Evolutionary conservation across 768 basidiomycete species (phyloP).

Genomic region (Collybiopsis confluens): DNA sequence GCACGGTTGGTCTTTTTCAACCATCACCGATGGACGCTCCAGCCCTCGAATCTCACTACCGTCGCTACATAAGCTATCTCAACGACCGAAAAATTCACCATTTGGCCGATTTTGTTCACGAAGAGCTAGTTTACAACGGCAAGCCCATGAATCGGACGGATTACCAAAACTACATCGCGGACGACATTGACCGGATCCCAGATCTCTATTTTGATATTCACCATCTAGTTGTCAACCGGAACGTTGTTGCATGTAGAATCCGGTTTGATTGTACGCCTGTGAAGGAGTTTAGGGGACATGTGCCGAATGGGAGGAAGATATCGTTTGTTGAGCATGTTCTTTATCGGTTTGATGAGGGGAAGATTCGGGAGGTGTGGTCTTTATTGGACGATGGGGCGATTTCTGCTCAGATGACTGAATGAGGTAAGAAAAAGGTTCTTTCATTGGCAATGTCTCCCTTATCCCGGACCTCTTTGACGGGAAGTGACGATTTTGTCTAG

Average conservation of each 20-base stretch:
- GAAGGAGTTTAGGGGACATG: background rate
- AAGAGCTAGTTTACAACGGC: background rate
- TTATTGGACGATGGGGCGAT: constrained; percentile 2
- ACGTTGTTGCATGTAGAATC: background rate
- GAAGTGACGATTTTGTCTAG: too few relatives aligned
- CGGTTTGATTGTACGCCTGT: background rate
- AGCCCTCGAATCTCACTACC: background rate
- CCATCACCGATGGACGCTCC: background rate
- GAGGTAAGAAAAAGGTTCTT: background rate
- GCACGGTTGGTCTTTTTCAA: too few relatives aligned
- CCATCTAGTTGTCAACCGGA: background rate
- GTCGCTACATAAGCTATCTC: background rate
- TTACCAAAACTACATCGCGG: constrained; percentile 6
- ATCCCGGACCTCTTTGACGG: too few relatives aligned
- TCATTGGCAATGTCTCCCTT: too few relatives aligned
- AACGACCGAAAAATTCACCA: background rate
- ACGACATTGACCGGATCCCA: constrained; percentile 1
- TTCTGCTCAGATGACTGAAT: background rate
- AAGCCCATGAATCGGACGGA: background rate
- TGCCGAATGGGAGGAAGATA: background rate
- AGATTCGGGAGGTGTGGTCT: constrained; percentile 3
- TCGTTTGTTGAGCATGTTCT: constrained; percentile 3
- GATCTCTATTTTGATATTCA: constrained; percentile 4
- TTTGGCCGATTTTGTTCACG: background rate
- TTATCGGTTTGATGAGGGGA: background rate